These are phyloP conservation scores for Hymenoscyphus scutula DNA, from an alignment of 2,329 filamentous ascomycete genomes.

Conservation along the genomic window DNA sequence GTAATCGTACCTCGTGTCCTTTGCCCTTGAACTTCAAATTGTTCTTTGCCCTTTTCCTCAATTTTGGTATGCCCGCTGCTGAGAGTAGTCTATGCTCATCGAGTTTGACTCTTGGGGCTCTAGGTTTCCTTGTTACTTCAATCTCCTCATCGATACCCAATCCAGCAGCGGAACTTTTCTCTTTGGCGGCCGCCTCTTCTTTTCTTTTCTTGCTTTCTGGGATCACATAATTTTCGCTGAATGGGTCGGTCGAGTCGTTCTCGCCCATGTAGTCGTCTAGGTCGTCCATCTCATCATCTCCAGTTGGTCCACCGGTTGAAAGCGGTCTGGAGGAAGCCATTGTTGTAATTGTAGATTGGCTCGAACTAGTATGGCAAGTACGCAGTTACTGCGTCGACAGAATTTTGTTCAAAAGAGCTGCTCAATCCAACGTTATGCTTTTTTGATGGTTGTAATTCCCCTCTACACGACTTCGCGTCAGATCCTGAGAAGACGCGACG, in stretches of 20 bases:
- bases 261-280: conserved; percentile 74
- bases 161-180: conserved; percentile 48
- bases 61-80: conserved; percentile 75
- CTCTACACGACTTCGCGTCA: conserved; percentile 22
- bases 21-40: conserved; percentile 84
- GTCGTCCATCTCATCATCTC: conserved; percentile 42
- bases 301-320: conserved; percentile 28
- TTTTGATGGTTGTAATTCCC: conserved; percentile 19
- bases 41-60: conserved; percentile 68
- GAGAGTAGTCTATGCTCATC: conserved; percentile 86
- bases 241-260: conserved; percentile 38
- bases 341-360: neutral
- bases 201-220: conserved; percentile 24
- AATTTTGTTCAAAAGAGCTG: neutral
- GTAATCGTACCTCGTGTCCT: conserved; percentile 71
- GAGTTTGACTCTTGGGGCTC: conserved; percentile 77
- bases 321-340: conserved; percentile 27
- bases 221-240: conserved; percentile 27
- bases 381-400: neutral
- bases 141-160: conserved; percentile 87
- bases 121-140: conserved; percentile 69
- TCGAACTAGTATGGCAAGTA: neutral
- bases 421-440: neutral
- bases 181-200: conserved; percentile 38
- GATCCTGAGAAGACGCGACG: neutral